phyloP scores from a whole-genome alignment of 805 yeast species.

The Candida incommunis region DNA sequence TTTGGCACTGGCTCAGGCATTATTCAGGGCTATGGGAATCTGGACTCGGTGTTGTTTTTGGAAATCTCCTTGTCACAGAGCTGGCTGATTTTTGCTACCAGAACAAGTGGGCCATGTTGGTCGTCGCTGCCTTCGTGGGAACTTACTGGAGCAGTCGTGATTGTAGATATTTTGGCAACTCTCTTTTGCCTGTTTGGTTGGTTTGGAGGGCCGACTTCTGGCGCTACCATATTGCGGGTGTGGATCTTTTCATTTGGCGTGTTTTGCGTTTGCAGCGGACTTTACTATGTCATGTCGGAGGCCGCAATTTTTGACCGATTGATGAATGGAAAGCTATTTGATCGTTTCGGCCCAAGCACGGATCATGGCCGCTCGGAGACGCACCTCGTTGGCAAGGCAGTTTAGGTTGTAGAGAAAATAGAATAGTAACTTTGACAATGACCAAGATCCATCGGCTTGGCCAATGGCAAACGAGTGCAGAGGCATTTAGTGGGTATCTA shows the following conservation, averaged over 20 bases:
- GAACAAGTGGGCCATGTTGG: conserved; percentile 99
- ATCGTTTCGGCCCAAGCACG: background rate
- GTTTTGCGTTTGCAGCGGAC: conserved; percentile 94
- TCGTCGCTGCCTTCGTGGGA: conserved; percentile 94
- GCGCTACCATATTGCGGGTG: conserved; percentile 85
- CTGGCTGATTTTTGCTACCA: conserved; percentile 93
- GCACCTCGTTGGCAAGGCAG: no score
- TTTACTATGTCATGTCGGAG: conserved; percentile 81
- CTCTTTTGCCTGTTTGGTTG: conserved; percentile 89
- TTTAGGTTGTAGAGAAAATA: background rate
- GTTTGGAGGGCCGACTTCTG: conserved; percentile 96
- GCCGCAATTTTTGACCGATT: conserved; percentile 34
- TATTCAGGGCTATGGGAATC: conserved; percentile 88
- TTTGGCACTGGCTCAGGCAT: conserved; percentile 81
- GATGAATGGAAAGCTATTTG: conserved; percentile 37
- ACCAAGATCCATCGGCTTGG: no score
- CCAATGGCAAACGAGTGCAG: no score
- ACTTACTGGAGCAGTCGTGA: conserved; percentile 83
- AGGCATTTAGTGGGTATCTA: no score
- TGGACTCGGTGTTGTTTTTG: conserved; percentile 86
- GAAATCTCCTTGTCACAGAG: conserved; percentile 91
- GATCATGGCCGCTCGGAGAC: no score
- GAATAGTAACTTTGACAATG: background rate
- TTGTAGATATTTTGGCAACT: conserved; percentile 84
- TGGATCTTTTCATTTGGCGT: conserved; percentile 95